Evolutionary conservation across 2,329 filamentous ascomycete species (phyloP), one percentile per base, ranked within the genome.

Genomic region (Fusarium sororula): DNA sequence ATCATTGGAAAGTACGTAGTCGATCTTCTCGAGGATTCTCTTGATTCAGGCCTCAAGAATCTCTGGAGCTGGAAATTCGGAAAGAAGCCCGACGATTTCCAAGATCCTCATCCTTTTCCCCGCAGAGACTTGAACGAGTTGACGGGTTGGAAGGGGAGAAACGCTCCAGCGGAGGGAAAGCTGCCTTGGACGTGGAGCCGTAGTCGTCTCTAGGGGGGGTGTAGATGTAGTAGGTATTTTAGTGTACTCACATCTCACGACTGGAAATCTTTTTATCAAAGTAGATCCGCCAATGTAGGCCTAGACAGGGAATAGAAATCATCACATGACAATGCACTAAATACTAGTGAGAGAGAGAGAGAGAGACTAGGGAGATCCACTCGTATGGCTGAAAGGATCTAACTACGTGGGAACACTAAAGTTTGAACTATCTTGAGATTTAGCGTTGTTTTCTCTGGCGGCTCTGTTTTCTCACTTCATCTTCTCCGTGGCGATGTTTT

Each of bases 1-100:
- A 82, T 88, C 20, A 80, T 88, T n/a, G 87, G 87, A 18, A 85
- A 86, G 57, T 87, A 86, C 74, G 81, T 88, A 63, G 84, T 48
- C 24, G 73, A 77, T 11, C 45, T 75, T 7, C 22, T 77, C 0
- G 72, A 77, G 38, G 63, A 83, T 5, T 82, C 72, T 2, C 79
- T 88, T 22, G 74, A 82, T 81, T n/a, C 80, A 3, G 84, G 84
- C 42, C 76, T 86, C 53, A 73, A 65, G 15, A 70, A 82, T 20
- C 67, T 85, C 47, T 88, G 86, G 86, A 74, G 50, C 26, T 78
- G 75, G 75, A 73, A 73, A 22, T 72, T 66, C 41, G 75, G 75
- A 22, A 66, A 62, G 63, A 63, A 67, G 5, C 75, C 75, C 15
- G 64, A 37, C 17, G 50, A 67, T 41, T 77, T 77, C 32, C 64